phyloP scores from a whole-genome alignment of 352 stramenopile species.

The Globisporangium spinosum region DNA sequence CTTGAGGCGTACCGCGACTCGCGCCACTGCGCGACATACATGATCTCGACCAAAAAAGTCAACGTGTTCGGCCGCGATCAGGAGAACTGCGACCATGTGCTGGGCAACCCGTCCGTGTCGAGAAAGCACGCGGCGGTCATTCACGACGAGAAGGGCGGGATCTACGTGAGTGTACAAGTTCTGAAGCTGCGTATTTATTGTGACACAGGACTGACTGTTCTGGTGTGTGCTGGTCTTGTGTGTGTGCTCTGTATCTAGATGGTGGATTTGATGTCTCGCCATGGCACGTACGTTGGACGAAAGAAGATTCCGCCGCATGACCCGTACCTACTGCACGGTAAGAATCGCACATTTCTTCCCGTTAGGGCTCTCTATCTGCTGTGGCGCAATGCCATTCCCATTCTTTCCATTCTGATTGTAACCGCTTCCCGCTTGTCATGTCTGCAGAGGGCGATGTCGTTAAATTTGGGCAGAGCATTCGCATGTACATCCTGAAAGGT shows the following conservation, averaged over 20 bases:
- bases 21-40: constrained; percentile 81
- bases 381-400: background rate
- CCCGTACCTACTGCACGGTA: constrained; percentile 75
- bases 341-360: background rate
- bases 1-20: constrained; percentile 74
- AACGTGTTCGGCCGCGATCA: constrained; percentile 86
- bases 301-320: constrained; percentile 87
- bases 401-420: background rate
- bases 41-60: constrained; percentile 78
- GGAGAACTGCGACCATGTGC: constrained; percentile 80
- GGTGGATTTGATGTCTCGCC: constrained; percentile 86
- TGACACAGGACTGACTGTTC: background rate
- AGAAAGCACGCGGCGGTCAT: constrained; percentile 86
- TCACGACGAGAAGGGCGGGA: constrained; percentile 72
- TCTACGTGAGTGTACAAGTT: constrained; percentile 56
- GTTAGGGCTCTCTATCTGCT: background rate
- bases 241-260: constrained; percentile 38
- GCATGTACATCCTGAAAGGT: constrained; percentile 81
- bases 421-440: background rate
- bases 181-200: background rate
- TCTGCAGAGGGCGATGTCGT: constrained; percentile 72
- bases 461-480: constrained; percentile 86
- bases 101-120: constrained; percentile 85
- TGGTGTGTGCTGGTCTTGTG: background rate
- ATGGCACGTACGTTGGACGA: constrained; percentile 78